phyloP scores from a whole-genome alignment of 75 land plant species.

The Sequoiadendron giganteum region DNA sequence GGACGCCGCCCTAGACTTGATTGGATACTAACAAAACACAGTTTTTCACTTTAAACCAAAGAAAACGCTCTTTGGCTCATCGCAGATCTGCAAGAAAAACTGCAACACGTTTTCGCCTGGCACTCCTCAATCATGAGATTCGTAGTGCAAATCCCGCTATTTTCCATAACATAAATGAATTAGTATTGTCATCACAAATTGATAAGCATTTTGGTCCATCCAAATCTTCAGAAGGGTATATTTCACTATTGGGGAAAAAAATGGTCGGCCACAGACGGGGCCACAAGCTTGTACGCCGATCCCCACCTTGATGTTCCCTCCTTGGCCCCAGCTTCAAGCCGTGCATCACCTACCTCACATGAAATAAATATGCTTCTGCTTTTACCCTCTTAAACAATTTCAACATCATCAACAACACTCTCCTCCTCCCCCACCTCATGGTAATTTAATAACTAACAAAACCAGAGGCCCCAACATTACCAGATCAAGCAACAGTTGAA shows the following conservation, averaged over 20 bases:
- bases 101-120: neutral
- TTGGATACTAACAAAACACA: neutral
- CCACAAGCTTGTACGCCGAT: neutral
- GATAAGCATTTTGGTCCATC: slow-evolving; percentile 5
- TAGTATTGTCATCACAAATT: neutral
- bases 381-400: neutral
- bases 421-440: neutral
- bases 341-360: neutral
- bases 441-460: neutral
- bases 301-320: slow-evolving; percentile 4
- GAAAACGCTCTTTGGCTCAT: neutral
- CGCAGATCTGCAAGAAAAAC: neutral
- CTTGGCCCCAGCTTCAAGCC: neutral
- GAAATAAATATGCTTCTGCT: neutral
- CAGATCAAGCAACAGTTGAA: neutral
- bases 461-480: neutral
- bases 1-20: neutral
- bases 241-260: slow-evolving; percentile 1
- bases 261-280: slow-evolving; percentile 8
- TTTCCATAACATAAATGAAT: neutral
- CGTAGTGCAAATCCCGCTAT: neutral
- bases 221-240: neutral
- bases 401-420: neutral
- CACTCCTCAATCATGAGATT: neutral
- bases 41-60: neutral